Conservation (phyloP, 306 rosid species). For the Astragalus membranaceus region DNA sequence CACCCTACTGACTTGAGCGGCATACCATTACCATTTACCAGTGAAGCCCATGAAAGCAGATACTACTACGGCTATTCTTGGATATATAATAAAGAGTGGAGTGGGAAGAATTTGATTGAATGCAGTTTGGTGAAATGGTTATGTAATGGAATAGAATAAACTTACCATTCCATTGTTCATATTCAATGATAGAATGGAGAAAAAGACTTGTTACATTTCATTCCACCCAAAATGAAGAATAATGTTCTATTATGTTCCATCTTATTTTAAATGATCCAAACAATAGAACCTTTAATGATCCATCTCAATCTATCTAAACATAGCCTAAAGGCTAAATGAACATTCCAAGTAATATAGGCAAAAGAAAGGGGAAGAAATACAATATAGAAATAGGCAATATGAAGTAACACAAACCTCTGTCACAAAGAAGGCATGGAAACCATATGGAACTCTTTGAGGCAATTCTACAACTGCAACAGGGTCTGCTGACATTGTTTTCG, state of each 20-base stretch:
- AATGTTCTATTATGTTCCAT: not conserved
- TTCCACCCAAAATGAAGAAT: not conserved
- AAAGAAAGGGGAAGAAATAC: not conserved
- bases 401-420: conserved; percentile 63
- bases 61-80: no score
- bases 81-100: no score
- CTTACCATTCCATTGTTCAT: no score
- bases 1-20: no score
- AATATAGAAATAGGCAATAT: not conserved
- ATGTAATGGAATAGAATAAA: no score
- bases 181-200: no score
- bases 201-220: no score
- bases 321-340: not conserved
- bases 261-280: not conserved
- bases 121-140: no score
- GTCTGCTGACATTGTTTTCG: conserved; percentile 82
- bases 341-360: not conserved
- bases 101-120: no score
- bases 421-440: conserved; percentile 90
- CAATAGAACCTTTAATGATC: not conserved
- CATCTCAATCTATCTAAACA: not conserved
- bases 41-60: no score
- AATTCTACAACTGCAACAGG: conserved; percentile 83
- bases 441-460: conserved; percentile 84
- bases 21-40: no score